Evolutionary conservation across 2,329 filamentous ascomycete species (phyloP).

Genomic region (Nectriaceae sp.): DNA sequence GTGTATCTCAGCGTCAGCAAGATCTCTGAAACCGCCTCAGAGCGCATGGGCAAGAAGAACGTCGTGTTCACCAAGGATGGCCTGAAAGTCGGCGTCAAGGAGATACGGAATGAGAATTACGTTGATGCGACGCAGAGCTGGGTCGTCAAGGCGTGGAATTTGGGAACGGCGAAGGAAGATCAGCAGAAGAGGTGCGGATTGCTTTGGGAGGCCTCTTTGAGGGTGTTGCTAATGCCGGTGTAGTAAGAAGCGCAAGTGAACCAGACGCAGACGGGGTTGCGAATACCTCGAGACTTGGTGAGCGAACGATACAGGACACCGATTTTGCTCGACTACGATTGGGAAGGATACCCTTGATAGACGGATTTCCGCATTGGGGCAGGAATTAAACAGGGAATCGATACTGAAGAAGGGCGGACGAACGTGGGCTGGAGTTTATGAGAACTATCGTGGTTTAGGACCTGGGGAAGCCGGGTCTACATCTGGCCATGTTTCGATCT

Average conservation of each 20-base stretch:
- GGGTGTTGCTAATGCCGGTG: constrained; percentile 11
- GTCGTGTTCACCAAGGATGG: constrained; percentile 76
- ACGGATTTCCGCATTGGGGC: neutral
- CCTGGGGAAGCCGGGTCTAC: no score
- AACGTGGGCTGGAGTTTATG: neutral
- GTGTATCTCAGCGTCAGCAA: constrained; percentile 69
- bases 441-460: neutral
- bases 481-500: no score
- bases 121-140: constrained; percentile 73
- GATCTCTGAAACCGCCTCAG: constrained; percentile 64
- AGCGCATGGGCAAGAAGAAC: constrained; percentile 75
- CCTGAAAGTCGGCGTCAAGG: constrained; percentile 69
- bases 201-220: neutral
- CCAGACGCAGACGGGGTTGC: no score
- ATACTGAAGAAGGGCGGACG: neutral
- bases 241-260: constrained; percentile 28
- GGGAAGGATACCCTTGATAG: neutral
- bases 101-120: constrained; percentile 68
- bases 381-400: neutral
- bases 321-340: neutral
- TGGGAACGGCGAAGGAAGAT: constrained; percentile 39
- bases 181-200: constrained; percentile 9
- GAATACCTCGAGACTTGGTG: constrained; percentile 1
- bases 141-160: constrained; percentile 67
- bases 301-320: neutral